phyloP scores from a whole-genome alignment of 2,329 filamentous ascomycete genomes.

The Botrytis fabae region DNA sequence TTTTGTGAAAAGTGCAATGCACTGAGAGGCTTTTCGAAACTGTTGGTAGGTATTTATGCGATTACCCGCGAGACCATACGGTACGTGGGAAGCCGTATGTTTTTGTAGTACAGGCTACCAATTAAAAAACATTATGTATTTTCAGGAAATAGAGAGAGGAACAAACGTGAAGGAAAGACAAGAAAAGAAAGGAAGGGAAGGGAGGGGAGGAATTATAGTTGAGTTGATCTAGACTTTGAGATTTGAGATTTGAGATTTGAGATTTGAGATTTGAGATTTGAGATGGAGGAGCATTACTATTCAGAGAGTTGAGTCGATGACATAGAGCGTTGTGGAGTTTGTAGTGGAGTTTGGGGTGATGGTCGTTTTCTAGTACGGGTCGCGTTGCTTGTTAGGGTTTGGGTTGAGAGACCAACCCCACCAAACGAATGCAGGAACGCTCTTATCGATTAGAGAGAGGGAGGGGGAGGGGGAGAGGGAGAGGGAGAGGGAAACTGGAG shows the following conservation, averaged over 20 bases:
- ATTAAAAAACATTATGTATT: constrained; percentile 7
- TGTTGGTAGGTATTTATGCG: constrained; percentile 16
- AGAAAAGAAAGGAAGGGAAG: too few species aligned
- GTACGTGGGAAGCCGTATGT: constrained; percentile 14
- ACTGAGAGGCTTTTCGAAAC: background rate
- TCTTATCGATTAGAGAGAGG: background rate
- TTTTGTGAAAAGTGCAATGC: background rate
- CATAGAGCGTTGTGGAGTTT: background rate
- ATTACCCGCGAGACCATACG: constrained; percentile 9
- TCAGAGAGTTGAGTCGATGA: background rate
- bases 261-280: background rate
- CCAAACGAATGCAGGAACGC: background rate
- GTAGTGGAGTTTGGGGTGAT: background rate
- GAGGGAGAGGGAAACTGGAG: background rate
- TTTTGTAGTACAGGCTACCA: constrained; percentile 3
- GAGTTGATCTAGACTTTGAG: background rate
- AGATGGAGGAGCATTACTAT: background rate
- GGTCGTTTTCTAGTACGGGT: background rate
- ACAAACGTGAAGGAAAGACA: background rate
- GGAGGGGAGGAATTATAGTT: background rate
- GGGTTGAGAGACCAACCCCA: background rate
- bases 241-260: background rate
- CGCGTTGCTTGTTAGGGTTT: background rate
- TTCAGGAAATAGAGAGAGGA: background rate
- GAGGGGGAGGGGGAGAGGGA: background rate